Conservation (phyloP, 2,329 filamentous ascomycete genomes). For the Biscogniauxia sp. region DNA sequence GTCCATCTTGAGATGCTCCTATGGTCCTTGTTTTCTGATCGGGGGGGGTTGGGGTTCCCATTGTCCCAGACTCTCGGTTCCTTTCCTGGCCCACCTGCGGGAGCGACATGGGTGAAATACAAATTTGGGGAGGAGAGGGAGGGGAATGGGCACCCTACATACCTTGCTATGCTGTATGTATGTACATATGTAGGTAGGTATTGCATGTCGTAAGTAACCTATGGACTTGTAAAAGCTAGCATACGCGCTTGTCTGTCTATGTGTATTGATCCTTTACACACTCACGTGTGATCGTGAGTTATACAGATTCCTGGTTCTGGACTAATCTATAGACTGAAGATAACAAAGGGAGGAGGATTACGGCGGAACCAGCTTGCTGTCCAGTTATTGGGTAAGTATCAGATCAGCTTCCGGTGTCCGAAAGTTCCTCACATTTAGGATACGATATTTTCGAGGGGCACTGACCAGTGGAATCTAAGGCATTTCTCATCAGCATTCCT, state of each 20-base stretch:
- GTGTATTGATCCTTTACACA: background rate
- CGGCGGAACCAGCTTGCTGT: too few relatives aligned
- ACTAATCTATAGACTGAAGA: background rate
- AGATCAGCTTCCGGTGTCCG: background rate
- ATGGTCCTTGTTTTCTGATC: background rate
- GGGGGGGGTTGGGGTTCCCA: too few relatives aligned
- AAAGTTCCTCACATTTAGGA: background rate
- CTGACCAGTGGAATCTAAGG: background rate
- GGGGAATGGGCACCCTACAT: too few relatives aligned
- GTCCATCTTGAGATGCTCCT: too few relatives aligned
- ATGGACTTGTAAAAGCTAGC: background rate
- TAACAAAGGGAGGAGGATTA: background rate
- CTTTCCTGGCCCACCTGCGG: background rate
- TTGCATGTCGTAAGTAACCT: background rate
- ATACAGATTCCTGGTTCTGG: background rate
- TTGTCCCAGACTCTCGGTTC: background rate
- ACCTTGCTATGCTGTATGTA: too few relatives aligned
- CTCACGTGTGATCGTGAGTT: background rate
- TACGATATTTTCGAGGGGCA: background rate
- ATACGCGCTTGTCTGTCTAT: background rate
- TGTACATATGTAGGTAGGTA: too few relatives aligned
- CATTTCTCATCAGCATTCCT: background rate
- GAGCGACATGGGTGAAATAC: background rate
- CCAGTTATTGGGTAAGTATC: too few relatives aligned
- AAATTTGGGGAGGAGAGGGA: background rate